phyloP scores from a whole-genome alignment of 2,329 filamentous ascomycete species.

The Fusarium heterosporum region DNA sequence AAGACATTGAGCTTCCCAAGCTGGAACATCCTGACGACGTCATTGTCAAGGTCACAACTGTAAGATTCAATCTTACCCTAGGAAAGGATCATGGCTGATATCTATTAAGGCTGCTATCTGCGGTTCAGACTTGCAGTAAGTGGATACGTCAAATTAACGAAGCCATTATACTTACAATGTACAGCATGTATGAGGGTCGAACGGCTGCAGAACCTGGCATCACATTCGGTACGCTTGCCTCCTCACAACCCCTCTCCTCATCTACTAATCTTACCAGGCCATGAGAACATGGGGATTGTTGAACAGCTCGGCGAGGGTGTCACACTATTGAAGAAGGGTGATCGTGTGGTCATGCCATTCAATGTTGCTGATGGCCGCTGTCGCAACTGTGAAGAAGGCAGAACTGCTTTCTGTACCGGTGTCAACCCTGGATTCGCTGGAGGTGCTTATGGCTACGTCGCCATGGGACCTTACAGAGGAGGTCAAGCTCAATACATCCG shows the following conservation, averaged over 20 bases:
- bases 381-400: slow-evolving; percentile 72
- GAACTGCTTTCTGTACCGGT: slow-evolving; percentile 74
- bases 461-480: slow-evolving; percentile 65
- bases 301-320: slow-evolving; percentile 68
- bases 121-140: slow-evolving; percentile 62
- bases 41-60: slow-evolving; percentile 74
- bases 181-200: slow-evolving; percentile 73
- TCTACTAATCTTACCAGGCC: slow-evolving; percentile 46
- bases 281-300: slow-evolving; percentile 72
- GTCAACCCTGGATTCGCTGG: slow-evolving; percentile 55
- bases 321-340: slow-evolving; percentile 70
- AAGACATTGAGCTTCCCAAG: slow-evolving; percentile 68
- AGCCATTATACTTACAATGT: slow-evolving; percentile 8
- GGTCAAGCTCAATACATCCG: slow-evolving; percentile 73
- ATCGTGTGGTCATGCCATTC: slow-evolving; percentile 74
- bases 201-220: slow-evolving; percentile 72
- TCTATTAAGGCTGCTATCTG: slow-evolving; percentile 60
- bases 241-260: too few relatives aligned
- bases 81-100: slow-evolving; percentile 10
- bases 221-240: slow-evolving; percentile 61
- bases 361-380: slow-evolving; percentile 74
- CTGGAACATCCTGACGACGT: slow-evolving; percentile 73
- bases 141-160: not conserved
- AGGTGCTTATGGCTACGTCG: slow-evolving; percentile 64
- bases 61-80: slow-evolving; percentile 48